Evolutionary conservation across 2,329 filamentous ascomycete species (phyloP).

Genomic region (Thielaviopsis musarum): DNA sequence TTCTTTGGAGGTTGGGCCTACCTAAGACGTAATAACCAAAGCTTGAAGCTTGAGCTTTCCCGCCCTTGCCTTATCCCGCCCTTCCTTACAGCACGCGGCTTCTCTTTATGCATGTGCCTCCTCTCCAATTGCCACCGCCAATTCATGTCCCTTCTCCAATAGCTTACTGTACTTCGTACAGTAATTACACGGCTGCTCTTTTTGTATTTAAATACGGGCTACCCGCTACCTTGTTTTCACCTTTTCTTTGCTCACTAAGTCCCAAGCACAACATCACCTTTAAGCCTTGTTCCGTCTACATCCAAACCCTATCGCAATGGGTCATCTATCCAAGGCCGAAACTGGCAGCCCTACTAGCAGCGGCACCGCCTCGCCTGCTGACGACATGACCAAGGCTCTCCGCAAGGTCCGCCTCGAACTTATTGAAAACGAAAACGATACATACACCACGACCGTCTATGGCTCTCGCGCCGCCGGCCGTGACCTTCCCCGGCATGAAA

Average conservation of each 20-base stretch:
- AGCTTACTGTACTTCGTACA: not conserved
- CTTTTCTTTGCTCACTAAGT: not conserved
- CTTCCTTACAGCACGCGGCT: not conserved
- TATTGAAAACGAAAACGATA: constrained; percentile 30
- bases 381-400: constrained; percentile 20
- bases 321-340: constrained; percentile 28
- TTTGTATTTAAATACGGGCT: not conserved
- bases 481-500: constrained; percentile 68
- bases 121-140: not conserved
- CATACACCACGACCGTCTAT: constrained; percentile 67
- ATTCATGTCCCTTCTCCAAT: not conserved
- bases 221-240: not conserved
- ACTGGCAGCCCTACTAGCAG: constrained; percentile 13
- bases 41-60: not conserved
- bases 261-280: not conserved
- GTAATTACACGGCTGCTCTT: not conserved
- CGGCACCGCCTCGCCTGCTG: constrained; percentile 12
- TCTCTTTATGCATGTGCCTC: not conserved
- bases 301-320: constrained; percentile 22
- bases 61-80: not conserved
- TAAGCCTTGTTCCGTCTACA: not conserved
- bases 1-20: too few species aligned
- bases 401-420: constrained; percentile 31
- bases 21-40: not conserved
- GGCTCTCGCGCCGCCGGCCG: constrained; percentile 67